phyloP scores from a whole-genome alignment of 495 filamentous ascomycete species.

The Hyaloscypha bicolor region DNA sequence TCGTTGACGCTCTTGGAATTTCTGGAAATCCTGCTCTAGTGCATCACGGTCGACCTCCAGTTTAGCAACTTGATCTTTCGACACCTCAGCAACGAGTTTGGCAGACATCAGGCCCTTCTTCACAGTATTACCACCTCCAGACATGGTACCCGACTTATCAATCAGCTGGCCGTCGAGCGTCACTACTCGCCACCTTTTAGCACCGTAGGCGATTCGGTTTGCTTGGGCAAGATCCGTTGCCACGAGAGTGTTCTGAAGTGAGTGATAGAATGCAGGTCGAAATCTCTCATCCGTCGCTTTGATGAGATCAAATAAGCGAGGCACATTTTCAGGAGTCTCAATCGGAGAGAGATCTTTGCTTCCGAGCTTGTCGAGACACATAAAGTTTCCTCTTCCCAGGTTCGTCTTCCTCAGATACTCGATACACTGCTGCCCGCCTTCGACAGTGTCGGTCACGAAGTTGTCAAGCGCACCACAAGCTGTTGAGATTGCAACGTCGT shows the following conservation, averaged over 20 bases:
- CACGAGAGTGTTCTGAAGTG: slow-evolving; percentile 90
- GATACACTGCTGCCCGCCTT: slow-evolving; percentile 95
- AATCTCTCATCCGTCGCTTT: slow-evolving; percentile 86
- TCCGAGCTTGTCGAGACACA: slow-evolving; percentile 85
- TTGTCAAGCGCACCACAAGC: slow-evolving; percentile 91
- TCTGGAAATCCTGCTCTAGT: slow-evolving; percentile 75
- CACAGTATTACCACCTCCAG: slow-evolving; percentile 86
- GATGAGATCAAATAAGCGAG: slow-evolving; percentile 89
- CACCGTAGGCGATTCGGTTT: slow-evolving; percentile 94
- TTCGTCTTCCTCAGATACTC: slow-evolving; percentile 97
- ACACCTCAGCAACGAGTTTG: slow-evolving; percentile 82
- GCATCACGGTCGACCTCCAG: slow-evolving; percentile 85
- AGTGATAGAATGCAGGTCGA: slow-evolving; percentile 89
- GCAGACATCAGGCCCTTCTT: slow-evolving; percentile 94
- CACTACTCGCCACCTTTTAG: slow-evolving; percentile 90
- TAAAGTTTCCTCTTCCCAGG: slow-evolving; percentile 95
- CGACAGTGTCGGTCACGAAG: slow-evolving; percentile 92
- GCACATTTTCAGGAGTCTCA: slow-evolving; percentile 88
- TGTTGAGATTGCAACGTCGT: slow-evolving; percentile 95
- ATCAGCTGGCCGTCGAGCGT: slow-evolving; percentile 94
- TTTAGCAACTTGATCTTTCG: slow-evolving; percentile 84
- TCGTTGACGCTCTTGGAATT: slow-evolving; percentile 77
- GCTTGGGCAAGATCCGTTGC: slow-evolving; percentile 91
- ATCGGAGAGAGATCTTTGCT: slow-evolving; percentile 74
- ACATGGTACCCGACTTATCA: slow-evolving; percentile 97